Evolutionary conservation across 129 eudicot species (phyloP), one percentile per base, ranked within the genome.

Genomic region (Glebionis coronaria): DNA sequence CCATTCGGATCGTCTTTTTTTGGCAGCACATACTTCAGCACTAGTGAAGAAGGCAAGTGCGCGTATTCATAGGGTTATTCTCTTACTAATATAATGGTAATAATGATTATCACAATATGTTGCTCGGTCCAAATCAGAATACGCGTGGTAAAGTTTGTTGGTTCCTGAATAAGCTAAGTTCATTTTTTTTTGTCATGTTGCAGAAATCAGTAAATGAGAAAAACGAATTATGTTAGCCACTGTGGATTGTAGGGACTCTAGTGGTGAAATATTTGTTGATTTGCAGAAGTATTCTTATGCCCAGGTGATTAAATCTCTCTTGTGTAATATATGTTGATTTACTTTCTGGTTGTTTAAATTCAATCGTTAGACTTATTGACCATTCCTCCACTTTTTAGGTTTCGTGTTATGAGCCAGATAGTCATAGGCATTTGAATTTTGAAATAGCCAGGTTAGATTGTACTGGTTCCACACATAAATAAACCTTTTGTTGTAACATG

Each of bases 221-320:
- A 78, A 84, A 76, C 88, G 85, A 61, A 83, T 87, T 73, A 90
- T 97, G 35, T 94, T 94, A 69, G 89, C 86, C 58, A 66, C 90
- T 12, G 99, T 94, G 31, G 97, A 94, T 63, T 94, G 97, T 68
- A 79, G 97, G 69, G 95, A 82, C 52, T 86, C 97, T 13, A 89
- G 95, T 76, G 99, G 99, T 74, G 99, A 94, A 78, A 84, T 94
- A 69, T 93, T 89, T 84, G 97, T 85, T 64, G 99, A 94, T 75
- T 73, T 89, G 84, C 88, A 87, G 76, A 81, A 75, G 19, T 85
- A 84, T 82, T 70, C 78, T 8, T 94, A 83, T 27, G 77, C 93
- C 47, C 82, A 87, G 99, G 99, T 94, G 49, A 60, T 29, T 54
- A 65, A 72, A 16, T 70, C 19, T n/a, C 28, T 69, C 15, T 23